A percentile compares a stretch with the other conserved stretches of the same genome.
These are phyloP conservation scores for Grosmannia clavigera DNA, from an alignment of 2,329 filamentous ascomycete species.

Conservation along the genomic window DNA sequence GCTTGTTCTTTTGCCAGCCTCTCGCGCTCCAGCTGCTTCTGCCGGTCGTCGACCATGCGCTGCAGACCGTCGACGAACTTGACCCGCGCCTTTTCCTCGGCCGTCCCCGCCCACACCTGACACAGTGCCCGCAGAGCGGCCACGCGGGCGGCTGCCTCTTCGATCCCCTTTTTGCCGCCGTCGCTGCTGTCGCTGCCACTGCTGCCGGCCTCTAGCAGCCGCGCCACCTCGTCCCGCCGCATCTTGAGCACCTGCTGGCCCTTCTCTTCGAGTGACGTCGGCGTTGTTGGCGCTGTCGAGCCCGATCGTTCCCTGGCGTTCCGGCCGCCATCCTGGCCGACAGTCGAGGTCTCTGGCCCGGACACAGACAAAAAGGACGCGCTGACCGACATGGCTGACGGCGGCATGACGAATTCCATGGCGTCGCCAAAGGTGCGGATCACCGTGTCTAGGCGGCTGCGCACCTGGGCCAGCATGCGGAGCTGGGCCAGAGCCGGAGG, in stretches of 20 bases:
- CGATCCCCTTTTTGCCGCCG: slow-evolving; percentile 37
- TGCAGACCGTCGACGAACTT: slow-evolving; percentile 74
- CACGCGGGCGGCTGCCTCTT: slow-evolving; percentile 61
- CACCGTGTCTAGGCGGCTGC: slow-evolving; percentile 73
- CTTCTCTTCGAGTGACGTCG: slow-evolving; percentile 56
- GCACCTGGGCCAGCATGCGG: slow-evolving; percentile 70
- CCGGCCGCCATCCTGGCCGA: slow-evolving; percentile 39
- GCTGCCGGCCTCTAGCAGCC: slow-evolving; percentile 34
- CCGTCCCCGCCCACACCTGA: slow-evolving; percentile 87
- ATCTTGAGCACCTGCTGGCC: slow-evolving; percentile 67
- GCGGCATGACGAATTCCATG: slow-evolving; percentile 88
- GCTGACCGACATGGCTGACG: slow-evolving; percentile 70
- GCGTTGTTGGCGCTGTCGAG: neutral
- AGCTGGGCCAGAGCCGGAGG: slow-evolving; percentile 59
- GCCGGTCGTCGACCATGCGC: slow-evolving; percentile 70
- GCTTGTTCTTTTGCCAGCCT: slow-evolving; percentile 18
- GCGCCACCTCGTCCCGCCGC: slow-evolving; percentile 58
- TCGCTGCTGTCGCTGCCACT: too few relatives aligned
- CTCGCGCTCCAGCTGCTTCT: slow-evolving; percentile 40
- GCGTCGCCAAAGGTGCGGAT: slow-evolving; percentile 88
- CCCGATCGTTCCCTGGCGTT: neutral
- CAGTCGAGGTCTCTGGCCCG: slow-evolving; percentile 51
- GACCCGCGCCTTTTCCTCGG: slow-evolving; percentile 74
- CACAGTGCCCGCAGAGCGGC: slow-evolving; percentile 66
- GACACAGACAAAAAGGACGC: slow-evolving; percentile 86